These are phyloP conservation scores for Pelagomonas calceolata DNA, from an alignment of 108 stramenopile species.

Conservation along the genomic window DNA sequence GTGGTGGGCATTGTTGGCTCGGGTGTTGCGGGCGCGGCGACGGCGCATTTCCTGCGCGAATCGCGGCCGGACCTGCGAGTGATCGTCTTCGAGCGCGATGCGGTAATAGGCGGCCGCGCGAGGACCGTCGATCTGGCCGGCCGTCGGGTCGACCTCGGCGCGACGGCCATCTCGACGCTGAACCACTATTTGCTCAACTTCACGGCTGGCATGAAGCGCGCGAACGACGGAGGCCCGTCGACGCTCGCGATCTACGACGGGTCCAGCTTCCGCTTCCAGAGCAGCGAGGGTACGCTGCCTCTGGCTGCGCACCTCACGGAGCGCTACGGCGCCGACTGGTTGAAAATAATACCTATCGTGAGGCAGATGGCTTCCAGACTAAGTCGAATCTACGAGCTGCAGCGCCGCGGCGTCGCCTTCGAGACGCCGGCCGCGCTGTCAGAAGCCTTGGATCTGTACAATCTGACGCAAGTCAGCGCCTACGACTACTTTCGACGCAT, in stretches of 20 bases:
- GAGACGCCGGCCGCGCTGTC: background rate
- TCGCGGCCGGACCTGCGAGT: background rate
- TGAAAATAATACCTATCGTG: background rate
- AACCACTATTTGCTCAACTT: no score
- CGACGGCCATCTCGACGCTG: background rate
- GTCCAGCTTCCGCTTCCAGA: background rate
- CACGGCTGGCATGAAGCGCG: no score
- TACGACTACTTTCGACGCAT: background rate
- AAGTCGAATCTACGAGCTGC: background rate
- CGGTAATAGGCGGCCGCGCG: background rate
- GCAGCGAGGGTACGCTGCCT: background rate
- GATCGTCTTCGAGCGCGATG: background rate
- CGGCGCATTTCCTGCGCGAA: background rate
- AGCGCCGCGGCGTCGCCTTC: background rate
- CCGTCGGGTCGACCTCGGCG: background rate
- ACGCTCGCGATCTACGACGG: background rate
- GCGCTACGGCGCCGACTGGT: background rate
- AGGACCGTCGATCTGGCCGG: background rate
- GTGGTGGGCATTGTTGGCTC: background rate
- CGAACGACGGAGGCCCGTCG: no score
- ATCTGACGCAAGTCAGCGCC: background rate
- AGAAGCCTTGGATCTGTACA: background rate
- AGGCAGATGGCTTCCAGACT: background rate
- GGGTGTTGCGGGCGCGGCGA: background rate
- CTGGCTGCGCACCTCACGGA: background rate